Conservation (phyloP, 352 stramenopile species). For the Phytopythium ostracodes region DNA sequence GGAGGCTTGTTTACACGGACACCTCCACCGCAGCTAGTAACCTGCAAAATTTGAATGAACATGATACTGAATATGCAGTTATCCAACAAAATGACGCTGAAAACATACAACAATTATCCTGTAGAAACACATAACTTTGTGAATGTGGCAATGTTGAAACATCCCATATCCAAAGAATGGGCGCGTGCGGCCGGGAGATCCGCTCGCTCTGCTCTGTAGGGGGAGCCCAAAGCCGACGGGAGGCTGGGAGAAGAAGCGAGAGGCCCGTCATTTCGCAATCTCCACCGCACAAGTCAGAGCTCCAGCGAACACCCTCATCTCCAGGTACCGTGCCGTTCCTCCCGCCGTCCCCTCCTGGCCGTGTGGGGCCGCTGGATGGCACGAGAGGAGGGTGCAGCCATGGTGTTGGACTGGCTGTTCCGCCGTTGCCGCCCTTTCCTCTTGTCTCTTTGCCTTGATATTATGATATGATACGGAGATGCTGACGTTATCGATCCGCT, state of each 20-base stretch:
- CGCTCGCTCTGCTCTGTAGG: background rate
- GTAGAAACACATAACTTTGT: background rate
- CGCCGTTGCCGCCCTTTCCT: background rate
- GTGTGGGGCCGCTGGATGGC: background rate
- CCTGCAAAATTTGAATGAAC: too few relatives aligned
- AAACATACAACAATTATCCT: background rate
- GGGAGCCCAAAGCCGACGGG: background rate
- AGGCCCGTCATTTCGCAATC: constrained; percentile 31
- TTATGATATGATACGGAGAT: background rate
- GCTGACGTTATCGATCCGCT: background rate
- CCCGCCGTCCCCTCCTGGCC: background rate
- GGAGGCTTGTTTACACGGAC: constrained; percentile 1
- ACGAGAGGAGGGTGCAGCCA: too few relatives aligned
- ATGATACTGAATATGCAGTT: background rate
- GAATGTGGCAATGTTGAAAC: constrained; percentile 3
- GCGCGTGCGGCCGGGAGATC: background rate
- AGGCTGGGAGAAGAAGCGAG: background rate
- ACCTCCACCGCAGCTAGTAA: background rate
- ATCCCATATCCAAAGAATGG: constrained; percentile 1
- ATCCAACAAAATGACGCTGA: background rate
- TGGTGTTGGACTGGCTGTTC: too few relatives aligned
- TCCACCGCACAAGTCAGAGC: constrained; percentile 15
- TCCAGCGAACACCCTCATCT: constrained; percentile 6
- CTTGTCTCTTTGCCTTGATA: background rate
- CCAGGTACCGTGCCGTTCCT: constrained; percentile 12